A percentile compares a stretch with the other conserved stretches of the same genome.
These are phyloP conservation scores for Mycena polygramma DNA, from an alignment of 768 basidiomycete genomes.

Conservation along the genomic window DNA sequence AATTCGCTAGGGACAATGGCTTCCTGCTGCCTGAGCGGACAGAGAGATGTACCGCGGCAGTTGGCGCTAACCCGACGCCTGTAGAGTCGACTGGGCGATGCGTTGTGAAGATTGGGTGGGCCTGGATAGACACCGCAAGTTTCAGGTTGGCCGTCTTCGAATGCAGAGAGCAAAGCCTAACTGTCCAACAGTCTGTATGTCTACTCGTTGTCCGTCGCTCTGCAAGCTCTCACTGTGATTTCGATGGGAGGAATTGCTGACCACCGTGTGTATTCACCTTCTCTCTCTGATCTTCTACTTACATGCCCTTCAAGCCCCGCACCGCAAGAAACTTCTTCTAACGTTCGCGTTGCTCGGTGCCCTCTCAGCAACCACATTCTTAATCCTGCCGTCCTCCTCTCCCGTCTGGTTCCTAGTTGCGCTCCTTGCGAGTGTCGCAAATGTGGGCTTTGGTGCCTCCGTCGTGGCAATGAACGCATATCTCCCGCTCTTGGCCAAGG, in stretches of 20 bases:
- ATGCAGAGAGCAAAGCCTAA: neutral
- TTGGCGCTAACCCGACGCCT: slow-evolving; percentile 25
- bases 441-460: slow-evolving; percentile 88
- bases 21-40: slow-evolving; percentile 78
- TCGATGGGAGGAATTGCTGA: slow-evolving; percentile 95
- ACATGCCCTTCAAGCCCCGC: slow-evolving; percentile 62
- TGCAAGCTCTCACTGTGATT: slow-evolving; percentile 95
- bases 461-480: slow-evolving; percentile 94
- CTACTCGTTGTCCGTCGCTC: slow-evolving; percentile 87
- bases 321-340: slow-evolving; percentile 84
- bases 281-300: slow-evolving; percentile 7
- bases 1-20: slow-evolving; percentile 92
- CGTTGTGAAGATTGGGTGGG: slow-evolving; percentile 85
- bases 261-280: slow-evolving; percentile 70
- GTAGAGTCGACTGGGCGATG: slow-evolving; percentile 65
- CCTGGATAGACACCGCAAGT: slow-evolving; percentile 92
- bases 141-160: slow-evolving; percentile 73
- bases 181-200: slow-evolving; percentile 75
- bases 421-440: slow-evolving; percentile 80
- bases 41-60: slow-evolving; percentile 60
- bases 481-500: slow-evolving; percentile 79
- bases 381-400: slow-evolving; percentile 79
- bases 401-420: slow-evolving; percentile 78
- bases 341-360: slow-evolving; percentile 82
- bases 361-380: slow-evolving; percentile 74